These are phyloP conservation scores for Hibiscus mutabilis DNA, from an alignment of 345 rosid species.

Conservation along the genomic window DNA sequence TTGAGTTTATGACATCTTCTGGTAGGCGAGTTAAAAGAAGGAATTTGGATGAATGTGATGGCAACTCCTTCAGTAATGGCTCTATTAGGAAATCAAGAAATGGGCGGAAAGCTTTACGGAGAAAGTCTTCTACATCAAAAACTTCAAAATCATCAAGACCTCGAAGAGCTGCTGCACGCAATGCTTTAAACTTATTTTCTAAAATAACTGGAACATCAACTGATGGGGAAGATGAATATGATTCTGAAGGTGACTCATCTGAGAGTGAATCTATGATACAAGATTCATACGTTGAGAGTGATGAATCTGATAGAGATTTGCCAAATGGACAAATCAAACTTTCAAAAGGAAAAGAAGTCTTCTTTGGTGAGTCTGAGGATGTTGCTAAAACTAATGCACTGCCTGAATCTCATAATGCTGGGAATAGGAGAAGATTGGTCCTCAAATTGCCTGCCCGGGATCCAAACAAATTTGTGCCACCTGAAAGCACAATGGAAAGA, in stretches of 20 bases:
- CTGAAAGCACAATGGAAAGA: slow-evolving; percentile 20
- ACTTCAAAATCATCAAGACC: slow-evolving; percentile 72
- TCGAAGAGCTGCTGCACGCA: slow-evolving; percentile 90
- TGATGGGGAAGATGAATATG: slow-evolving; percentile 66
- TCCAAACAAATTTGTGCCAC: slow-evolving; percentile 37
- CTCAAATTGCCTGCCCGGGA: slow-evolving; percentile 63
- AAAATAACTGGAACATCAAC: slow-evolving; percentile 74
- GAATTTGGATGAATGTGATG: slow-evolving; percentile 68
- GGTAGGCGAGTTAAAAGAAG: slow-evolving; percentile 91
- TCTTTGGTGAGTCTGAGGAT: slow-evolving; percentile 44
- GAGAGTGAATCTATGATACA: slow-evolving; percentile 60
- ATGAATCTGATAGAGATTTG: slow-evolving; percentile 56
- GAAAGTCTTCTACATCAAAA: slow-evolving; percentile 58
- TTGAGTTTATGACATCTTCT: slow-evolving; percentile 77
- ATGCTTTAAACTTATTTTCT: slow-evolving; percentile 79
- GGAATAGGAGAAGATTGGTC: slow-evolving; percentile 58
- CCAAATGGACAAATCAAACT: slow-evolving; percentile 40
- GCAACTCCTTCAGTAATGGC: slow-evolving; percentile 37
- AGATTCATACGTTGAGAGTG: slow-evolving; percentile 53
- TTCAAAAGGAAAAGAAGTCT: slow-evolving; percentile 65
- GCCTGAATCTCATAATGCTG: slow-evolving; percentile 45
- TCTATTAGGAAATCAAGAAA: slow-evolving; percentile 44
- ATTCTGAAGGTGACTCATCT: slow-evolving; percentile 60
- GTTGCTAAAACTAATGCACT: slow-evolving; percentile 26
- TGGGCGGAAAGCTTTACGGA: slow-evolving; percentile 46